Evolutionary conservation across 164 flowering plant genomes (phyloP), one percentile per base, ranked within the genome.

Genomic region (grape (Vitis vinifera)): DNA sequence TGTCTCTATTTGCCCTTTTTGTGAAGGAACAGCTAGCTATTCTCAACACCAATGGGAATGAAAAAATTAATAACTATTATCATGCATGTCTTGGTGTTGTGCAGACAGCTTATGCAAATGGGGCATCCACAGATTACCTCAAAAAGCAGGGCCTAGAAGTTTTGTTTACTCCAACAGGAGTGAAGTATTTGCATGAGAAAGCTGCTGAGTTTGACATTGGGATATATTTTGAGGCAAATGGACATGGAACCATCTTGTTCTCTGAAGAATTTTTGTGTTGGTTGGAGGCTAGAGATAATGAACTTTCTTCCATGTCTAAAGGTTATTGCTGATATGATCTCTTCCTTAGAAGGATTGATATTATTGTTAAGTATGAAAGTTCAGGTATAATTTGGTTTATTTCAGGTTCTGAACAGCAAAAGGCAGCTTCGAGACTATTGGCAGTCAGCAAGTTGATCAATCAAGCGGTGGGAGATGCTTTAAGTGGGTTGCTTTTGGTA

Each of bases 91-190:
- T 91, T 50, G 99, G 98, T 53, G 75, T 88, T 71, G 91, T 95
- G 17, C 97, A 95, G 81, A 95, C 99, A 65, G 99, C 99, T 61
- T 95, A 95, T 83, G 99, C 99, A 3, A 94, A 94, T 83, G 99
- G 99, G 47, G 96, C 97, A 76, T 89, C 98, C 37, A 92, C 98
- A 15, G 77, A 85, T 77, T 94, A 82, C 75, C 87, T 94, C 49
- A 88, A 84, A 77, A 68, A 81, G 68, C 63, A 82, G 79, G 97
- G 93, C 15, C 71, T 92, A 10, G 93, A 93, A 73, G 95, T 89
- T 58, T 84, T 73, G 7, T 79, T 95, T 59, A 89, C 99, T 57
- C 89, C 91, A 56, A 95, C 99, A 31, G 99, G 99, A 69, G 99
- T 95, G 70, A 95, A 95, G 72, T 81, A 85, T 74, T 76, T 95